phyloP scores from a whole-genome alignment of 345 rosid species.

The Geranium brycei region DNA sequence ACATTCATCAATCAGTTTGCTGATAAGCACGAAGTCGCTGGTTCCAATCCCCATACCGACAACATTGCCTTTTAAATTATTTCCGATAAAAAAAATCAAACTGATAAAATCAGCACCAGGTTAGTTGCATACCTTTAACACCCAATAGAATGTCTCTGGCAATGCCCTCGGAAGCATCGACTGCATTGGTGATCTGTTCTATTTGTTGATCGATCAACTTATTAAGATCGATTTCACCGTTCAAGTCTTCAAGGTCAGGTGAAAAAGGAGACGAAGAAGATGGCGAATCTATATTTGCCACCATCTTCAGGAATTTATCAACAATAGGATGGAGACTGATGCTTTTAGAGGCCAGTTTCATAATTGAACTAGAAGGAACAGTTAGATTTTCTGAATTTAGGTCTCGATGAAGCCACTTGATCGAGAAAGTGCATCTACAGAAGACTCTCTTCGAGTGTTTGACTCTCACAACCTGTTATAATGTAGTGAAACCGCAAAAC shows the following conservation, averaged over 20 bases:
- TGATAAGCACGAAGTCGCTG: too few species aligned
- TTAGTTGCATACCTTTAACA: constrained; percentile 7
- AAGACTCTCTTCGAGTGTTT: constrained; percentile 11
- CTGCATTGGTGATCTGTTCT: not conserved
- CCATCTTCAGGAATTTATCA: constrained; percentile 6
- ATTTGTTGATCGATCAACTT: constrained; percentile 8
- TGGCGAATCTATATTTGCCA: constrained; percentile 1
- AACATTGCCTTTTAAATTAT: too few species aligned
- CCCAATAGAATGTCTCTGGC: constrained; percentile 7
- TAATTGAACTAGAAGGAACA: constrained; percentile 13
- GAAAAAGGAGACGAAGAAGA: constrained; percentile 7
- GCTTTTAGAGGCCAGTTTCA: constrained; percentile 12
- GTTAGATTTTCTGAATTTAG: constrained; percentile 4
- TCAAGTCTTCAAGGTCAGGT: not conserved
- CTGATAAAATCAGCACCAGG: not conserved
- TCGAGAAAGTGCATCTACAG: constrained; percentile 14
- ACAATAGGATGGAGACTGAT: constrained; percentile 8
- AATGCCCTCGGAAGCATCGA: constrained; percentile 1
- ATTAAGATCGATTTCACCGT: constrained; percentile 3
- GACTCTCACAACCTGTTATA: constrained; percentile 10
- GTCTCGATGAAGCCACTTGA: constrained; percentile 11
- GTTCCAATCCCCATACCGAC: too few species aligned
- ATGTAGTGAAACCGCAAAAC: not conserved
- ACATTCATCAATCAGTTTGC: too few species aligned
- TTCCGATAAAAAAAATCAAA: too few species aligned